phyloP scores from a whole-genome alignment of 1,284 basidiomycete species.

The Fomes fomentarius region DNA sequence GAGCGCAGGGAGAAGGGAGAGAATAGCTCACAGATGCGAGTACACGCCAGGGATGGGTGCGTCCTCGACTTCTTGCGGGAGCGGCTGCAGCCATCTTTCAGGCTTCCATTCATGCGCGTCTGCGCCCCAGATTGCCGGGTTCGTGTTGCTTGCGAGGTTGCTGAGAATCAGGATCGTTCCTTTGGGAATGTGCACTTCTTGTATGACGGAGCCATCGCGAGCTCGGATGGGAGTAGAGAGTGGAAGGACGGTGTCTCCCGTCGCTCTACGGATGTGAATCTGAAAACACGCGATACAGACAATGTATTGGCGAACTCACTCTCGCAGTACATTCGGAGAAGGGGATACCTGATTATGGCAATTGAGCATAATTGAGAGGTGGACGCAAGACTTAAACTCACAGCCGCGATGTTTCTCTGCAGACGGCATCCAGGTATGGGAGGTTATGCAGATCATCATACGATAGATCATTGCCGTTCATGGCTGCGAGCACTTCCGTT shows the following conservation, averaged over 20 bases:
- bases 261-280: neutral
- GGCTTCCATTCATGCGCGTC: slow-evolving; percentile 23
- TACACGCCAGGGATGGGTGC: neutral
- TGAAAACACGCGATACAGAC: too few species aligned
- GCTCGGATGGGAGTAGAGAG: neutral
- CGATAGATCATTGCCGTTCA: neutral
- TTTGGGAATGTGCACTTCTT: neutral
- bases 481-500: slow-evolving; percentile 1
- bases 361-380: neutral
- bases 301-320: neutral
- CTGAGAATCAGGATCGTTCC: neutral
- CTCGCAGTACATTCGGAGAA: neutral
- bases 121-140: slow-evolving; percentile 21
- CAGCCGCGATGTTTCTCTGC: slow-evolving; percentile 7
- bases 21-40: neutral
- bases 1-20: neutral
- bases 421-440: slow-evolving; percentile 13
- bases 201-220: neutral
- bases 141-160: slow-evolving; percentile 5
- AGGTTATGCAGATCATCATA: slow-evolving; percentile 10
- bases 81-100: slow-evolving; percentile 19
- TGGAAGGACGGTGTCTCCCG: neutral
- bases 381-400: neutral
- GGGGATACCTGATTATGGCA: neutral
- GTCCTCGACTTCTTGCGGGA: neutral